Evolutionary conservation across 495 filamentous ascomycete genomes (phyloP).

Genomic region (Xylaria palmicola): DNA sequence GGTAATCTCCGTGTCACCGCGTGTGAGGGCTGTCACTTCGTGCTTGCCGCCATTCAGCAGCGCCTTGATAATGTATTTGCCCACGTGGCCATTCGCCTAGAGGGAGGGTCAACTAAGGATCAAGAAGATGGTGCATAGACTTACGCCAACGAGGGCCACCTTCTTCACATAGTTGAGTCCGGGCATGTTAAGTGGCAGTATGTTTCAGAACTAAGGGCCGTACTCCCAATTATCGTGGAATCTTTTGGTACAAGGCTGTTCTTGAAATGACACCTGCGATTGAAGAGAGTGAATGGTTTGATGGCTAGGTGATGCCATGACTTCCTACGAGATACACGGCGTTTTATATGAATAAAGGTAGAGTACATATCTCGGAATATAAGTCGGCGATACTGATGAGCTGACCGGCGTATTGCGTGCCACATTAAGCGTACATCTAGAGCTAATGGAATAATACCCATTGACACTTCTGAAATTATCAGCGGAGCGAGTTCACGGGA

Average conservation of each 20-base stretch:
- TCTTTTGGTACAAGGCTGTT: background rate
- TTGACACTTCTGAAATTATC: too few species aligned
- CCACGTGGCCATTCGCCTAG: slow-evolving; percentile 59
- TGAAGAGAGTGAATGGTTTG: background rate
- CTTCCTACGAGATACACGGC: too few species aligned
- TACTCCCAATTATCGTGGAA: background rate
- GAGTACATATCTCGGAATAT: too few species aligned
- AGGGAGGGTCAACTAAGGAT: background rate
- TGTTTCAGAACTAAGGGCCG: background rate
- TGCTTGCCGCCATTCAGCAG: slow-evolving; percentile 53
- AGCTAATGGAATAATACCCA: too few species aligned
- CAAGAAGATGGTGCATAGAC: slow-evolving; percentile 8
- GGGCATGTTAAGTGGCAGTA: slow-evolving; percentile 16
- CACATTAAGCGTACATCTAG: too few species aligned
- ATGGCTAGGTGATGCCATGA: too few species aligned
- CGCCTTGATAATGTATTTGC: slow-evolving; percentile 50
- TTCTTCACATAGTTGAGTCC: slow-evolving; percentile 43
- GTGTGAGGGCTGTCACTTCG: slow-evolving; percentile 55
- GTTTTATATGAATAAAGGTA: too few species aligned
- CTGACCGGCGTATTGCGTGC: too few species aligned
- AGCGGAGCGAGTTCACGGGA: too few species aligned
- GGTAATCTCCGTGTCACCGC: slow-evolving; percentile 38
- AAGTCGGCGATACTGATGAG: too few species aligned
- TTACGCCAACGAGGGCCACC: slow-evolving; percentile 51
- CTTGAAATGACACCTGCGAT: background rate